Conservation (phyloP, 2,329 filamentous ascomycete genomes). For the Penicillium sp. region DNA sequence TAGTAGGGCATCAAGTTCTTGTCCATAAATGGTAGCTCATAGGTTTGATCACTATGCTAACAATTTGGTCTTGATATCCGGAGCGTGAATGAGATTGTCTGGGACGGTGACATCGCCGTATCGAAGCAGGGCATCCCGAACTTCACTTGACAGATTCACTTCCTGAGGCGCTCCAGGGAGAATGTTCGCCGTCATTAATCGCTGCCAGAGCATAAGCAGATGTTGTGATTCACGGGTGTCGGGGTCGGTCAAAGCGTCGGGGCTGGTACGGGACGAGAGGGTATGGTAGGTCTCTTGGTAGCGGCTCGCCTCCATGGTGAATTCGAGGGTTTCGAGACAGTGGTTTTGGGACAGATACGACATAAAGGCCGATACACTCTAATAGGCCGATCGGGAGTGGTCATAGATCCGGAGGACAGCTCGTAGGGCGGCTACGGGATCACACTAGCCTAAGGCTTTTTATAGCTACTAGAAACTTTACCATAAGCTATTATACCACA, state of each 20-base stretch:
- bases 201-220: constrained; percentile 76
- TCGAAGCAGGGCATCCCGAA: constrained; percentile 72
- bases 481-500: too few species aligned
- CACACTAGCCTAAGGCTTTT: too few species aligned
- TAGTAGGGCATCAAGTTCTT: too few species aligned
- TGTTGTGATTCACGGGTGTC: constrained; percentile 59
- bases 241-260: constrained; percentile 40
- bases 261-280: constrained; percentile 47
- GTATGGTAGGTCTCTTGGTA: constrained; percentile 65
- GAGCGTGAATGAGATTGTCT: too few species aligned
- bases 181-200: constrained; percentile 85
- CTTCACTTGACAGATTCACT: constrained; percentile 80
- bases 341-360: constrained; percentile 95
- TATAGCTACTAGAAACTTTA: too few species aligned
- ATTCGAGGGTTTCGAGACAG: constrained; percentile 92
- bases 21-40: too few species aligned
- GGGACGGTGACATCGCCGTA: constrained; percentile 53
- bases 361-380: constrained; percentile 91
- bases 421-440: too few species aligned
- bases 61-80: too few species aligned
- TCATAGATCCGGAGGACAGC: too few species aligned
- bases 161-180: constrained; percentile 76
- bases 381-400: too few species aligned
- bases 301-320: constrained; percentile 86
- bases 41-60: too few species aligned